Conservation (phyloP, 2,329 filamentous ascomycete genomes). For the Bipolaris oryzae region DNA sequence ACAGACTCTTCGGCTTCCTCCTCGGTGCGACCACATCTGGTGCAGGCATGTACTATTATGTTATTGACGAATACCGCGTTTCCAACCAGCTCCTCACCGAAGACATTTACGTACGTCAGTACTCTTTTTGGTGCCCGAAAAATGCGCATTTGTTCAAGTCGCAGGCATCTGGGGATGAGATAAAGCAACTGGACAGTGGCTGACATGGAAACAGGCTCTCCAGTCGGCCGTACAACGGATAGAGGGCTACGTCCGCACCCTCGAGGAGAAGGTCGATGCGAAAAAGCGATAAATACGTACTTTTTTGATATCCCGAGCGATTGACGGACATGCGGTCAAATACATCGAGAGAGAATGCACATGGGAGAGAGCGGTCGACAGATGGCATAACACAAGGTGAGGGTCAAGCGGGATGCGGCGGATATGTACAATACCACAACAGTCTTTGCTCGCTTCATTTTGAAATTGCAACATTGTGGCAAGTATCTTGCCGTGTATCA, state of each 20-base stretch:
- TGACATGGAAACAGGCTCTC: constrained; percentile 62
- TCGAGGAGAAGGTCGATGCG: constrained; percentile 78
- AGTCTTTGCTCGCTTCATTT: constrained; percentile 4
- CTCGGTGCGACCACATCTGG: constrained; percentile 81
- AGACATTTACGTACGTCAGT: constrained; percentile 87
- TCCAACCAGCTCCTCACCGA: constrained; percentile 92
- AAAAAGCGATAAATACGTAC: constrained; percentile 28
- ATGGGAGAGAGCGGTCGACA: neutral
- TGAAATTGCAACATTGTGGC: constrained; percentile 1
- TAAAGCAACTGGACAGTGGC: neutral
- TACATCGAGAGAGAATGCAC: neutral
- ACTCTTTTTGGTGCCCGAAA: neutral
- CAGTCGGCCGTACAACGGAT: constrained; percentile 87
- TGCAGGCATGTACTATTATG: constrained; percentile 85
- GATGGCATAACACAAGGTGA: neutral
- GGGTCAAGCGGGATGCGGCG: neutral
- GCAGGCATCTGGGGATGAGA: neutral
- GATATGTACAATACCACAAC: constrained; percentile 10
- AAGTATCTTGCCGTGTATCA: neutral
- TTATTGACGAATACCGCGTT: constrained; percentile 89
- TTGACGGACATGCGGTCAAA: neutral
- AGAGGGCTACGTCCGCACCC: constrained; percentile 77
- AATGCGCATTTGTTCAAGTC: neutral
- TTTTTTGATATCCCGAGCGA: neutral
- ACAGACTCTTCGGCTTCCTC: constrained; percentile 88